Evolutionary conservation across 2,329 filamentous ascomycete genomes (phyloP), one percentile per base, ranked within the genome.

Genomic region (Pseudogymnoascus sp.): DNA sequence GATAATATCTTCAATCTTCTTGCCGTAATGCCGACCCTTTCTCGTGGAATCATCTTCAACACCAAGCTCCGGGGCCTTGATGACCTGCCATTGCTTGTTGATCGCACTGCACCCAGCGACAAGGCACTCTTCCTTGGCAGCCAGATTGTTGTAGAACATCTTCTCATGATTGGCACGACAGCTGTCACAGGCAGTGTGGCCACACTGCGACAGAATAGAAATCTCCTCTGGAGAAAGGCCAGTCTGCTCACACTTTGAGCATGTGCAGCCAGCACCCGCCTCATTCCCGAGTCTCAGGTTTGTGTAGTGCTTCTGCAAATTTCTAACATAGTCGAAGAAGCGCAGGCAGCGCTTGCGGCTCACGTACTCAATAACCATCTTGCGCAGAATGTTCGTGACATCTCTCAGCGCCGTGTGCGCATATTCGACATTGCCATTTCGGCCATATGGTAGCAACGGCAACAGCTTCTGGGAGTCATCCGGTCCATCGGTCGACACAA

Each of bases 1-100:
- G 4, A 83, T 68, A 31, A 83, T 71, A 5, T 73, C 72, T 31
- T 77, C 73, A 1, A 84, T 63, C 66, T 84, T 85, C 36, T 74
- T 75, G 13, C 81, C 80, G 21, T 76, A 73, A 31, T 68, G 69
- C 4, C 61, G 61, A 21, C 70, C 67, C 5, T 67, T 64, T 9
- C 63, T 62, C 13, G 65, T 63, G 4, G 60, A 59, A 17, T 63
- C 66, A 21, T 70, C 65, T 5, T 72, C 68, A n/a, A 69, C 61
- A 1, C 72, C 72, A 9, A 81, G 69, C 27, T 73, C 73, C 10
- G 66, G 65, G 1, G 71, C 72, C 31, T 71, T 73, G 36, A 81
- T 71, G 33, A 80, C 68, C 62, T 80, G 74, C 63, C 75, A 74
- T 5, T 66, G 63, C 35, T 73, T 68, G 44, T 77, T 73, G 2